phyloP scores from a whole-genome alignment of 2,329 filamentous ascomycete species.

The Phaeosphaeria sp. region DNA sequence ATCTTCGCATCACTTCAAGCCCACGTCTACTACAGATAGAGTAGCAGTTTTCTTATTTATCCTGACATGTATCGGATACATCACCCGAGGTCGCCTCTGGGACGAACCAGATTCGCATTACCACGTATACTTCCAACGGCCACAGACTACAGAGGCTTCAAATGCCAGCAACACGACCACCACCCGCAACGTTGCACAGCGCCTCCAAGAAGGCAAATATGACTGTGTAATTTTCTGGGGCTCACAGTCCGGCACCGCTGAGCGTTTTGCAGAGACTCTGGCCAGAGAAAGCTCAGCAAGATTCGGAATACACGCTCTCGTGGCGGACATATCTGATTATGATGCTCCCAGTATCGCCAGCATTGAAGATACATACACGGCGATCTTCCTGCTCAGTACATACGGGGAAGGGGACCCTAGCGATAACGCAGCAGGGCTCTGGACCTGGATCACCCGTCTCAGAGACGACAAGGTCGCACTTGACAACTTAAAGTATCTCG shows the following conservation, averaged over 20 bases:
- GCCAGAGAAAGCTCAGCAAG: conserved; percentile 49
- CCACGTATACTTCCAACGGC: conserved; percentile 58
- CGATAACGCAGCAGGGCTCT: conserved; percentile 33
- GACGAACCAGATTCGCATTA: conserved; percentile 59
- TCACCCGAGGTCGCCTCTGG: conserved; percentile 53
- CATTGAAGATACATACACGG: conserved; percentile 34
- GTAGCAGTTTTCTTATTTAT: conserved; percentile 46
- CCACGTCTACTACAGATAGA: conserved; percentile 47
- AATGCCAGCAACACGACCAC: conserved; percentile 12
- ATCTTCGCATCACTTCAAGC: conserved; percentile 20
- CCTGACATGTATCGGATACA: conserved; percentile 48
- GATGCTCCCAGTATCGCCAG: conserved; percentile 50
- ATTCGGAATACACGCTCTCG: conserved; percentile 51
- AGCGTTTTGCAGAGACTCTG: conserved; percentile 52
- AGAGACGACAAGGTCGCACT: conserved; percentile 24
- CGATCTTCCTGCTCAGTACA: conserved; percentile 47
- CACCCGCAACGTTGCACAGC: conserved; percentile 57
- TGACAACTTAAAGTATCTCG: conserved; percentile 47
- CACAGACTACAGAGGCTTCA: conserved; percentile 46
- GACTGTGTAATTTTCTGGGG: conserved; percentile 55
- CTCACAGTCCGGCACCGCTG: conserved; percentile 57
- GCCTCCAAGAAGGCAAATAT: conserved; percentile 47
- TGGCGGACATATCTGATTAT: conserved; percentile 57
- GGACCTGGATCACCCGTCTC: conserved; percentile 44
- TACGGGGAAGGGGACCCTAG: conserved; percentile 50